Conservation (phyloP, 1,139 yeast species). For the Wickerhamomyces sp. region DNA sequence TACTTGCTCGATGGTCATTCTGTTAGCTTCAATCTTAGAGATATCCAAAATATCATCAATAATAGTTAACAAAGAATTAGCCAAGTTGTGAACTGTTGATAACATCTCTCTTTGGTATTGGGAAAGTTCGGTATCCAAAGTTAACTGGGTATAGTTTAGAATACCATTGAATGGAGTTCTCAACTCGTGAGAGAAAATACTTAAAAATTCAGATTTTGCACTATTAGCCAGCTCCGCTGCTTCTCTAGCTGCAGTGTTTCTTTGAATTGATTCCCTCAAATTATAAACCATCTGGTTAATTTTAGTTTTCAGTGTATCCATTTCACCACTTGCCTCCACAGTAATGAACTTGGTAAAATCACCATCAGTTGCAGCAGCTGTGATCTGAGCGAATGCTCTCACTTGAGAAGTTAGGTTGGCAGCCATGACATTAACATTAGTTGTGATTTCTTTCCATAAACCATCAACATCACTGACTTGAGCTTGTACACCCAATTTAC, state of each 20-base stretch:
- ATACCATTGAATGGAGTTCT: slow-evolving; percentile 91
- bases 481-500: slow-evolving; percentile 86
- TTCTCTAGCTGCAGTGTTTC: slow-evolving; percentile 88
- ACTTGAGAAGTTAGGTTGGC: slow-evolving; percentile 85
- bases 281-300: slow-evolving; percentile 88
- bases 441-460: slow-evolving; percentile 83
- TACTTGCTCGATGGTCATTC: slow-evolving; percentile 88
- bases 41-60: slow-evolving; percentile 88
- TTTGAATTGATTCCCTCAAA: slow-evolving; percentile 79
- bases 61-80: slow-evolving; percentile 76
- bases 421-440: slow-evolving; percentile 89
- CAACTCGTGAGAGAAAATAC: slow-evolving; percentile 88
- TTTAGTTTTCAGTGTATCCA: slow-evolving; percentile 87
- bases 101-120: slow-evolving; percentile 90
- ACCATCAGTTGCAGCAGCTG: slow-evolving; percentile 91
- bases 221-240: slow-evolving; percentile 88
- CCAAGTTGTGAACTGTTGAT: slow-evolving; percentile 80
- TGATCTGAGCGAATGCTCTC: slow-evolving; percentile 87
- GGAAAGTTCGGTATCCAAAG: slow-evolving; percentile 79
- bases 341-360: slow-evolving; percentile 85
- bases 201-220: slow-evolving; percentile 83
- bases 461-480: slow-evolving; percentile 89
- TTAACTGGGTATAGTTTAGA: slow-evolving; percentile 86
- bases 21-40: slow-evolving; percentile 85
- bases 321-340: slow-evolving; percentile 87